Evolutionary conservation across 805 yeast species (phyloP).

Genomic region (Brettanomyces sp.): DNA sequence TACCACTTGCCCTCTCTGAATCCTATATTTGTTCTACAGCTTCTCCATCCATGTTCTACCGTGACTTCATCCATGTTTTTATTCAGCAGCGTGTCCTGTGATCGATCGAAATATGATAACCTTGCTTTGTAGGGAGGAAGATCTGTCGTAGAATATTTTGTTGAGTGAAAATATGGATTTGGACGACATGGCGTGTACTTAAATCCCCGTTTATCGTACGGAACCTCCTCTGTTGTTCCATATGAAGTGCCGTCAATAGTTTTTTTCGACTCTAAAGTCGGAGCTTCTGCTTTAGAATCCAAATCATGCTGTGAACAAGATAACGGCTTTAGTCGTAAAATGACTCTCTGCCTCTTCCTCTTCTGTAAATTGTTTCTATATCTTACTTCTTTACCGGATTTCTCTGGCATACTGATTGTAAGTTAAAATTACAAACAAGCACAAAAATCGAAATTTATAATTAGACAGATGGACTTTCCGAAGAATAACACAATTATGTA

Average conservation of each 20-base stretch:
- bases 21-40: constrained; percentile 64
- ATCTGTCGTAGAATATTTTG: constrained; percentile 65
- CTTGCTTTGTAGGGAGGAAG: constrained; percentile 54
- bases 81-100: constrained; percentile 43
- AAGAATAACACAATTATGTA: too few species aligned
- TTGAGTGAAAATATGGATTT: constrained; percentile 44
- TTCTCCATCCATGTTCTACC: constrained; percentile 69
- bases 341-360: constrained; percentile 7
- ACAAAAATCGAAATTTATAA: too few species aligned
- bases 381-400: neutral
- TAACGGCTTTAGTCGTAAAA: constrained; percentile 26
- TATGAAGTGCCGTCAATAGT: constrained; percentile 18
- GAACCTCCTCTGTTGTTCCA: constrained; percentile 61
- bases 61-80: constrained; percentile 37
- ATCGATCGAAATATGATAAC: constrained; percentile 59
- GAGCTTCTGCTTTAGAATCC: constrained; percentile 11
- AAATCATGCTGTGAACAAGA: constrained; percentile 25
- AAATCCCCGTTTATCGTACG: constrained; percentile 71
- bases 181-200: constrained; percentile 75
- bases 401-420: neutral
- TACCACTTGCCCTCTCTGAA: constrained; percentile 73
- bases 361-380: too few species aligned
- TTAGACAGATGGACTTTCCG: too few species aligned
- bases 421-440: too few species aligned
- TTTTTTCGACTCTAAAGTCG: constrained; percentile 9